Evolutionary conservation across 2,329 filamentous ascomycete genomes (phyloP).

Genomic region (Cladosporium velox): DNA sequence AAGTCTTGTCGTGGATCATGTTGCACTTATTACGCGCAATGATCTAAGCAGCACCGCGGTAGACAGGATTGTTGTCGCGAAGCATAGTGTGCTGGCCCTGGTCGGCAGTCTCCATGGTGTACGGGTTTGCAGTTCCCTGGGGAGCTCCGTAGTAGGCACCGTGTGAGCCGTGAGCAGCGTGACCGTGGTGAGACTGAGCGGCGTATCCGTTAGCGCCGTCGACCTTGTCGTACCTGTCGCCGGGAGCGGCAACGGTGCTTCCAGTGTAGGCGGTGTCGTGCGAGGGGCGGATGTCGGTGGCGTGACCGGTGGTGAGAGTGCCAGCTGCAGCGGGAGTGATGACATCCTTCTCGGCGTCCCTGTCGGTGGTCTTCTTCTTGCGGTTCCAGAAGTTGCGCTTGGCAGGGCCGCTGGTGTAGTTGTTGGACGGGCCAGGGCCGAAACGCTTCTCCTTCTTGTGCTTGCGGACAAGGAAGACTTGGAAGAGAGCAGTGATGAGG

Average conservation of each 20-base stretch:
- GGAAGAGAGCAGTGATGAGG: constrained; percentile 68
- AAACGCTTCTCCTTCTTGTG: constrained; percentile 74
- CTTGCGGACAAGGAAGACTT: constrained; percentile 67
- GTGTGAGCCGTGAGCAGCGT: constrained; percentile 33
- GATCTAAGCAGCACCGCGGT: neutral
- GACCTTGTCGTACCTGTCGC: constrained; percentile 33
- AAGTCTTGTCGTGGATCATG: constrained; percentile 27
- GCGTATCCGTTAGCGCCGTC: constrained; percentile 31
- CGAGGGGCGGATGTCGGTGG: constrained; percentile 45
- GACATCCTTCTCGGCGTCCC: constrained; percentile 50
- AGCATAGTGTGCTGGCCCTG: neutral
- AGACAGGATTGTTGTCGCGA: constrained; percentile 19
- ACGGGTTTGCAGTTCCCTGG: constrained; percentile 43
- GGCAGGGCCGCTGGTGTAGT: constrained; percentile 65
- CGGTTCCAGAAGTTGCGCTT: constrained; percentile 46
- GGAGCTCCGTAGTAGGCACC: constrained; percentile 51
- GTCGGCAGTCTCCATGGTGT: constrained; percentile 37
- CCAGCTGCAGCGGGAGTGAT: constrained; percentile 32
- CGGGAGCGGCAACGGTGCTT: constrained; percentile 47
- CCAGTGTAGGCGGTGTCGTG: constrained; percentile 55
- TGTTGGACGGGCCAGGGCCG: constrained; percentile 65
- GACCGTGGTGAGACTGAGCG: constrained; percentile 21
- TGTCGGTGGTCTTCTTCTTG: constrained; percentile 29
- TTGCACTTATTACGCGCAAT: constrained; percentile 30
- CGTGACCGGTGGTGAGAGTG: constrained; percentile 31